Percentiles rank a stretch among this genome's conserved stretches.
Evolutionary conservation across 2,329 filamentous ascomycete species (phyloP).

Genomic region (Neonectria neomacrospora): DNA sequence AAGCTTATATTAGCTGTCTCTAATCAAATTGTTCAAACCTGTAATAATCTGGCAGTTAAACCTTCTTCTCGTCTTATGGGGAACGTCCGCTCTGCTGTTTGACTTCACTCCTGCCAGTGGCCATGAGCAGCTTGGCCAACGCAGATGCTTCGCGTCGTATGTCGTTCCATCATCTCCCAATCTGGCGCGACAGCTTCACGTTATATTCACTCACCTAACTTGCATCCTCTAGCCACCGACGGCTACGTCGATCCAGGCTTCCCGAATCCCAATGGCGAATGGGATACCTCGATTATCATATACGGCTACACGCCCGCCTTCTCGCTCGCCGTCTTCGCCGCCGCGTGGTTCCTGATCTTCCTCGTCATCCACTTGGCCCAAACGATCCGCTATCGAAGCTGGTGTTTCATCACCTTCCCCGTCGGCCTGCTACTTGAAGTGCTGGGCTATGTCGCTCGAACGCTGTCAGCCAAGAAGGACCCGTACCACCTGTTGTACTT

Average conservation of each 20-base stretch:
- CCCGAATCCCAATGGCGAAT: slow-evolving; percentile 57
- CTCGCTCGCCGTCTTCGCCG: slow-evolving; percentile 55
- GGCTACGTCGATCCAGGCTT: slow-evolving; percentile 64
- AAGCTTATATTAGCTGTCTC: not conserved
- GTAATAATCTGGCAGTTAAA: not conserved
- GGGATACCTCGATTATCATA: slow-evolving; percentile 61
- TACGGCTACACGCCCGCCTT: slow-evolving; percentile 63
- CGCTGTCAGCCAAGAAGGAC: slow-evolving; percentile 59
- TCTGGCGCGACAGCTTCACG: not conserved
- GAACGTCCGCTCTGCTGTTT: too few relatives aligned
- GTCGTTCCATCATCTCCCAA: not conserved
- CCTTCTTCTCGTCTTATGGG: not conserved
- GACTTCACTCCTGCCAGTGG: not conserved
- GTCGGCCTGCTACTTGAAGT: slow-evolving; percentile 60
- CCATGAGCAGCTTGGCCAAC: slow-evolving; percentile 1
- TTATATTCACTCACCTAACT: slow-evolving; percentile 4
- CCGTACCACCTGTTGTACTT: slow-evolving; percentile 67
- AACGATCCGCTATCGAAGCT: slow-evolving; percentile 52
- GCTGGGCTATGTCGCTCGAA: slow-evolving; percentile 60
- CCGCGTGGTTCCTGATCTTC: slow-evolving; percentile 56
- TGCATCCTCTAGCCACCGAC: slow-evolving; percentile 25
- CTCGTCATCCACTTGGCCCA: slow-evolving; percentile 52
- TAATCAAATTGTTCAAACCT: not conserved
- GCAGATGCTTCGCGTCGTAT: slow-evolving; percentile 21
- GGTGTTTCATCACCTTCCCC: slow-evolving; percentile 59